Conservation (phyloP, 164 flowering plant genomes). For the Amborella trichopoda region DNA sequence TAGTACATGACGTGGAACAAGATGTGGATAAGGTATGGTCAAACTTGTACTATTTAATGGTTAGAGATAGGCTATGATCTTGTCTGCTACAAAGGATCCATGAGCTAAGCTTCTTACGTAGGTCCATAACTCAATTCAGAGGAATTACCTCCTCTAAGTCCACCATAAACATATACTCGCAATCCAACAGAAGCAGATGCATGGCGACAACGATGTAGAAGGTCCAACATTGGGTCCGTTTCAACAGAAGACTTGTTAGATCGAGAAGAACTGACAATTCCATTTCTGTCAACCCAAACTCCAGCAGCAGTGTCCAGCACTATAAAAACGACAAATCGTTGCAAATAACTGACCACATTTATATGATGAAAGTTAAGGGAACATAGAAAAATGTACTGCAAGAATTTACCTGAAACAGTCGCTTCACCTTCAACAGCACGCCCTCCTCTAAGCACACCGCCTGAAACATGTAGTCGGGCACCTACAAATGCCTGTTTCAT, state of each 20-base stretch:
- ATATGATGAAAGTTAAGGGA: conserved; percentile 1
- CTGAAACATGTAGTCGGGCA: conserved; percentile 91
- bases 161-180: conserved; percentile 78
- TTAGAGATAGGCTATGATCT: no score
- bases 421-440: conserved; percentile 86
- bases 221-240: conserved; percentile 61
- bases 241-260: conserved; percentile 44
- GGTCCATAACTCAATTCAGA: no score
- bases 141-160: conserved; percentile 91
- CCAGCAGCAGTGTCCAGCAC: conserved; percentile 99
- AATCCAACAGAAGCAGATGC: conserved; percentile 91
- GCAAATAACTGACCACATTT: not conserved
- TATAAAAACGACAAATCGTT: conserved; percentile 10
- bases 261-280: conserved; percentile 71
- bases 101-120: no score
- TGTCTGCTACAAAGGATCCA: no score
- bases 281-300: conserved; percentile 92
- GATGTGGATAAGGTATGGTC: no score
- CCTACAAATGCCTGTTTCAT: conserved; percentile 82
- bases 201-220: conserved; percentile 96
- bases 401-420: conserved; percentile 60
- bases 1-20: no score
- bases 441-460: conserved; percentile 85
- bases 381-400: not conserved
- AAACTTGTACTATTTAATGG: no score